Evolutionary conservation across 2,329 filamentous ascomycete species (phyloP).

Genomic region (Sporothrix schenckii): DNA sequence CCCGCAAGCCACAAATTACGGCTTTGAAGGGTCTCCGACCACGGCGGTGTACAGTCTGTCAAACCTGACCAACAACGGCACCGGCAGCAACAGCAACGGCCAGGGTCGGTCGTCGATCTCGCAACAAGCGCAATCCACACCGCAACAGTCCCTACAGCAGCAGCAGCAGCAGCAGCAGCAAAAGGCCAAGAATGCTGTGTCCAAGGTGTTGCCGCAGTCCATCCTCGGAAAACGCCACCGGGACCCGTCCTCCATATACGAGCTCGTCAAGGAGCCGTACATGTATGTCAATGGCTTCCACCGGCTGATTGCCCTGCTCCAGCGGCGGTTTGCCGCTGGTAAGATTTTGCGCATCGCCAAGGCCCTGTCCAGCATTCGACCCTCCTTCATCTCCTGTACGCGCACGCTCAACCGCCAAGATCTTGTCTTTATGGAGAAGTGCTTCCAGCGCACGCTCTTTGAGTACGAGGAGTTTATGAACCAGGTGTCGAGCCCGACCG

Average conservation of each 20-base stretch:
- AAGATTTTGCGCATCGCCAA: constrained; percentile 84
- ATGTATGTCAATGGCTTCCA: constrained; percentile 90
- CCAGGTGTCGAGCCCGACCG: constrained; percentile 83
- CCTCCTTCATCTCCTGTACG: constrained; percentile 89
- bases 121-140: constrained; percentile 22
- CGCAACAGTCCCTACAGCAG: constrained; percentile 30
- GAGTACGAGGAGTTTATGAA: constrained; percentile 94
- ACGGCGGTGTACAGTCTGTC: constrained; percentile 42
- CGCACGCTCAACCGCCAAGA: constrained; percentile 87
- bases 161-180: constrained; percentile 38
- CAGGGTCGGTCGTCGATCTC: constrained; percentile 30
- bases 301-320: constrained; percentile 77
- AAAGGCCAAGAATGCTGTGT: constrained; percentile 51
- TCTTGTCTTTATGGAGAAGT: constrained; percentile 96
- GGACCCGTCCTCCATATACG: constrained; percentile 85
- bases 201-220: constrained; percentile 51
- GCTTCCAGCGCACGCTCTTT: constrained; percentile 87
- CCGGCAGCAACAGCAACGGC: constrained; percentile 27
- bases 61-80: constrained; percentile 22
- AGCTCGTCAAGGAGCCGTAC: constrained; percentile 87
- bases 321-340: constrained; percentile 74
- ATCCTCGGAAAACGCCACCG: constrained; percentile 62
- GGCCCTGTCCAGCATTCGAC: constrained; percentile 84
- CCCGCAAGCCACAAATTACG: constrained; percentile 57
- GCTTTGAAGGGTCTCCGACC: constrained; percentile 60